These are phyloP conservation scores for Aspergillus sclerotialis DNA, from an alignment of 2,329 filamentous ascomycete genomes.

Conservation along the genomic window DNA sequence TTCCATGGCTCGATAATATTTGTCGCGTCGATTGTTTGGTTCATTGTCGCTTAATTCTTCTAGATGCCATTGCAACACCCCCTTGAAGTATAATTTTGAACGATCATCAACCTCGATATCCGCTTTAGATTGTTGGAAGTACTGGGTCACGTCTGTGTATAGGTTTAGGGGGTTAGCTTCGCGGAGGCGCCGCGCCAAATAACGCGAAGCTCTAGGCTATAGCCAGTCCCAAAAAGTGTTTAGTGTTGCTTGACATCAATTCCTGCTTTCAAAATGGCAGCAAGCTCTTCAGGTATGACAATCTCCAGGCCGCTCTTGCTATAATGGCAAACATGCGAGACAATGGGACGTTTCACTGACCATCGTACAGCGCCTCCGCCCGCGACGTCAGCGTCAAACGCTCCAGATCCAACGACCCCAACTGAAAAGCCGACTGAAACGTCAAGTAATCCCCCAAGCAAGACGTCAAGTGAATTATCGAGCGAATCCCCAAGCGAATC, in stretches of 20 bases:
- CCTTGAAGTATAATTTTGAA: background rate
- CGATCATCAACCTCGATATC: background rate
- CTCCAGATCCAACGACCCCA: slow-evolving; percentile 5
- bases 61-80: background rate
- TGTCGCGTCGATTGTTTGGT: no score
- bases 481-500: slow-evolving; percentile 2
- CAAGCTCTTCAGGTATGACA: background rate
- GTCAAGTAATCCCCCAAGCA: background rate
- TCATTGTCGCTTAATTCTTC: no score
- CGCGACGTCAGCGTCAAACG: slow-evolving; percentile 4
- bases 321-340: background rate
- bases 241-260: background rate
- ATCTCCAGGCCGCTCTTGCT: background rate
- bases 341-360: background rate
- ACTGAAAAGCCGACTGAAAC: slow-evolving; percentile 9
- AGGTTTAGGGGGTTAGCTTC: background rate
- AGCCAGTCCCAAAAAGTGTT: background rate
- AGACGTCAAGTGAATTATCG: background rate
- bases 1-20: background rate
- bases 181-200: background rate
- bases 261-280: background rate
- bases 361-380: slow-evolving; percentile 2
- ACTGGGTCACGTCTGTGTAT: background rate
- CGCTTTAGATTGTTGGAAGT: background rate
- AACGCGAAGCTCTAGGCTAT: background rate